These are phyloP conservation scores for Trypanosoma mega DNA, from an alignment of 208 protist genomes.

Conservation along the genomic window DNA sequence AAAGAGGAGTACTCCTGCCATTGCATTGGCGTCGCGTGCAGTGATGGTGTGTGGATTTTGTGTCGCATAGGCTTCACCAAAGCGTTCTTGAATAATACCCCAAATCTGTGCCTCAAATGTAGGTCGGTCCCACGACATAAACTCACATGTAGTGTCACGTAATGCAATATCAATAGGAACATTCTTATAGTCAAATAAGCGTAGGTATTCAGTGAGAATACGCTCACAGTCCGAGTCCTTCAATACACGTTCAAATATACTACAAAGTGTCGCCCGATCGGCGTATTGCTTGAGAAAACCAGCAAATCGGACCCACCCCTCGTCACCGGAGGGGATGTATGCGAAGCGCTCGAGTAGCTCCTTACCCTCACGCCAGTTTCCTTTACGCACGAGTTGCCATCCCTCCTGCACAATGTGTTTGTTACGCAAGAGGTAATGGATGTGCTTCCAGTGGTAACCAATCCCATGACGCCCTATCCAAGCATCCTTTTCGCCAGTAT, in stretches of 20 bases:
- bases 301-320: conserved; percentile 50
- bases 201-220: conserved; percentile 68
- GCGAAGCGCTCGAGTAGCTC: conserved; percentile 47
- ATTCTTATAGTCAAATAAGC: conserved; percentile 64
- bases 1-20: conserved; percentile 86
- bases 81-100: conserved; percentile 70
- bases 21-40: conserved; percentile 68
- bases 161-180: conserved; percentile 84
- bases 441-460: conserved; percentile 87
- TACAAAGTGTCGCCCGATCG: conserved; percentile 53
- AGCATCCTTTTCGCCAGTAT: neutral
- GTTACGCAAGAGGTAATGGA: conserved; percentile 78
- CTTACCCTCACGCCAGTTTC: conserved; percentile 73
- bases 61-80: conserved; percentile 72
- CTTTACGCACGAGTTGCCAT: conserved; percentile 51
- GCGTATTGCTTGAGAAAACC: conserved; percentile 73
- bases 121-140: conserved; percentile 88
- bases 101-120: conserved; percentile 89
- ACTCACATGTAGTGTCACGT: conserved; percentile 84
- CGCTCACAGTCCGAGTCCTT: conserved; percentile 46
- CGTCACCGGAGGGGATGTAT: conserved; percentile 36
- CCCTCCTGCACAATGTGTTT: conserved; percentile 69
- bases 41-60: conserved; percentile 74
- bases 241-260: conserved; percentile 80
- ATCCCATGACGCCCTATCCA: conserved; percentile 26